phyloP scores from a whole-genome alignment of 768 basidiomycete species.

The Suillus variegatus region DNA sequence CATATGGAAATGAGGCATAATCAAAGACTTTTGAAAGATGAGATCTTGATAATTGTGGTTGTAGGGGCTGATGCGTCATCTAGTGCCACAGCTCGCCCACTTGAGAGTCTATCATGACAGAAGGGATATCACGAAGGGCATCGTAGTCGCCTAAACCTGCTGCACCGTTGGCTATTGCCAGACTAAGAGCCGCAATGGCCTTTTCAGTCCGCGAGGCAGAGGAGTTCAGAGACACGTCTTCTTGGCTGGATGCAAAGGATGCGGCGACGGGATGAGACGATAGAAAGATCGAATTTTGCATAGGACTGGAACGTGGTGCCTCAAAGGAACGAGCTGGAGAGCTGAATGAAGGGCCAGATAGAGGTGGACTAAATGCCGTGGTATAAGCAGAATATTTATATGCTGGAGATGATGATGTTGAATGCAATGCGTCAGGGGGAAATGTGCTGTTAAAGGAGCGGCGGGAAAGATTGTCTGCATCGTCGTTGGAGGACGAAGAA shows the following conservation, averaged over 20 bases:
- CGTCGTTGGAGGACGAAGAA: constrained; percentile 13
- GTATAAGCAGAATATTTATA: constrained; percentile 26
- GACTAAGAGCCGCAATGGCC: constrained; percentile 56
- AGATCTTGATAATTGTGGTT: constrained; percentile 6
- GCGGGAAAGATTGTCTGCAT: not conserved
- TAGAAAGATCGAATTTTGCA: constrained; percentile 10
- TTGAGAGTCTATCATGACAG: constrained; percentile 41
- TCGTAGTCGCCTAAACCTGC: constrained; percentile 60
- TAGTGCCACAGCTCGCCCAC: constrained; percentile 64
- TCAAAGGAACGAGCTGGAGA: constrained; percentile 16
- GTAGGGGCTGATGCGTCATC: constrained; percentile 9
- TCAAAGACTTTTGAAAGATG: constrained; percentile 9
- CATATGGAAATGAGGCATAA: constrained; percentile 30
- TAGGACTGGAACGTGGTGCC: constrained; percentile 10
- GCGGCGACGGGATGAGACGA: constrained; percentile 15
- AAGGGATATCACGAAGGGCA: constrained; percentile 41
- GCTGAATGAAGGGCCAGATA: constrained; percentile 21
- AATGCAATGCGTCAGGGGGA: constrained; percentile 15
- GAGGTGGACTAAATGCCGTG: constrained; percentile 24
- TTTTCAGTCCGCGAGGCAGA: constrained; percentile 54
- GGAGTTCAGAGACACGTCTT: constrained; percentile 15
- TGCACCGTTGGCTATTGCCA: constrained; percentile 67
- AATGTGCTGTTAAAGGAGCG: constrained; percentile 3
- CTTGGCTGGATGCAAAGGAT: constrained; percentile 13
- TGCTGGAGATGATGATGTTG: constrained; percentile 27